These are phyloP conservation scores for Penicillium desertorum DNA, from an alignment of 495 filamentous ascomycete genomes.

Conservation along the genomic window DNA sequence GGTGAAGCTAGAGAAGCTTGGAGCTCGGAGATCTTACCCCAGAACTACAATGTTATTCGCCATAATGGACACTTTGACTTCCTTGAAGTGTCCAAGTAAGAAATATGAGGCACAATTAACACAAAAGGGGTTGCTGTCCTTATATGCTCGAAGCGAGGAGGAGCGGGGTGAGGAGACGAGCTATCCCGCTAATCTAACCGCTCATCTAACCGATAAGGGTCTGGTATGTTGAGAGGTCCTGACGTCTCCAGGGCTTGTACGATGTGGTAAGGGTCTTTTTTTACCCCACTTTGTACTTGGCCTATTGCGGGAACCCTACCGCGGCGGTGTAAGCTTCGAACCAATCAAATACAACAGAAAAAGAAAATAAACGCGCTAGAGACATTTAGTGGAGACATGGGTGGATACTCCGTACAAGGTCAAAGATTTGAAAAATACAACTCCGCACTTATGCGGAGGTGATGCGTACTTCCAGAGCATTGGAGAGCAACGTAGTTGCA, in stretches of 20 bases:
- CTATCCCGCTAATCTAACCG: constrained; percentile 3
- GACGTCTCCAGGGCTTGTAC: neutral
- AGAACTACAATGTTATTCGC: constrained; percentile 62
- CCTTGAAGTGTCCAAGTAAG: no score
- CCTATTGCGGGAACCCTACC: neutral
- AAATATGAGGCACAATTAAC: neutral
- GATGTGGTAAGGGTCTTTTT: neutral
- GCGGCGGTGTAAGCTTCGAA: constrained; percentile 17
- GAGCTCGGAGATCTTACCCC: constrained; percentile 48
- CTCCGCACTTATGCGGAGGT: constrained; percentile 22
- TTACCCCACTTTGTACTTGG: neutral
- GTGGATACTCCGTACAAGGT: constrained; percentile 9
- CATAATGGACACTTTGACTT: constrained; percentile 26
- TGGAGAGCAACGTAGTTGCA: neutral
- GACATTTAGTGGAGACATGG: constrained; percentile 23
- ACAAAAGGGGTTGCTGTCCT: neutral
- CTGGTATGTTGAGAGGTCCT: neutral
- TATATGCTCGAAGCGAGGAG: neutral
- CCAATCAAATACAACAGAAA: constrained; percentile 13
- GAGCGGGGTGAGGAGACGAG: constrained; percentile 10
- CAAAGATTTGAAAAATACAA: constrained; percentile 13
- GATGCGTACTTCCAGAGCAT: neutral
- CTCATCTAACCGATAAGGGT: constrained; percentile 6
- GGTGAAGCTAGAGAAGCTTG: neutral
- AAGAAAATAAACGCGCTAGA: constrained; percentile 17